Percentiles rank a stretch among this genome's conserved stretches.
Evolutionary conservation across 371 early-diverging fungal species (phyloP).

Genomic region (Pancytospora philotis): DNA sequence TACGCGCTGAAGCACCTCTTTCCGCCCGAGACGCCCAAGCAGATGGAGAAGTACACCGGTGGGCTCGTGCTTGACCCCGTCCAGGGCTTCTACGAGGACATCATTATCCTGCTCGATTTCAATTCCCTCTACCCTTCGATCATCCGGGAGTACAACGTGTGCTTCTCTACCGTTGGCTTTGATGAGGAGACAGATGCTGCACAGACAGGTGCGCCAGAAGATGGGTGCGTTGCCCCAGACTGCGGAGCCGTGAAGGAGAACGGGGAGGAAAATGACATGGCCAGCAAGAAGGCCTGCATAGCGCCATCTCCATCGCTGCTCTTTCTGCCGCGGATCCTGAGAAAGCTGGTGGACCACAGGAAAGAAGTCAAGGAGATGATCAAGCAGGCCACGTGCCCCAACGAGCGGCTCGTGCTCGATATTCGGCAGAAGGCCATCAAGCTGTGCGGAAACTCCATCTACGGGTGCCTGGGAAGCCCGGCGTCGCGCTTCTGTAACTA

Average conservation of each 20-base stretch:
- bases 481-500: slow-evolving; percentile 92
- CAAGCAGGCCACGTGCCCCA: slow-evolving; percentile 62
- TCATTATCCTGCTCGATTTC: slow-evolving; percentile 89
- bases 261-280: slow-evolving; percentile 61
- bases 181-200: slow-evolving; percentile 4
- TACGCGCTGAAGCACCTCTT: slow-evolving; percentile 58
- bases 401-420: slow-evolving; percentile 65
- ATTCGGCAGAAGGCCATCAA: slow-evolving; percentile 92
- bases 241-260: not conserved
- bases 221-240: no score
- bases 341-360: slow-evolving; percentile 76
- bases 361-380: slow-evolving; percentile 76
- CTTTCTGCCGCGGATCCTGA: slow-evolving; percentile 76
- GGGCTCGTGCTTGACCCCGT: slow-evolving; percentile 95
- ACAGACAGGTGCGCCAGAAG: slow-evolving; percentile 6
- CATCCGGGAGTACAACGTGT: slow-evolving; percentile 97
- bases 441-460: slow-evolving; percentile 96
- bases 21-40: slow-evolving; percentile 61
- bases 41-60: slow-evolving; percentile 84
- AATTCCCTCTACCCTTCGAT: slow-evolving; percentile 99
- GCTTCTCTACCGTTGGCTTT: slow-evolving; percentile 85
- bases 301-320: slow-evolving; percentile 1
- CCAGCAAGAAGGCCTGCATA: not conserved
- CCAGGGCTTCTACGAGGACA: slow-evolving; percentile 86
- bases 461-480: slow-evolving; percentile 92